Evolutionary conservation across 768 basidiomycete species (phyloP), one percentile per base, ranked within the genome.

Genomic region (Mycena amicta): DNA sequence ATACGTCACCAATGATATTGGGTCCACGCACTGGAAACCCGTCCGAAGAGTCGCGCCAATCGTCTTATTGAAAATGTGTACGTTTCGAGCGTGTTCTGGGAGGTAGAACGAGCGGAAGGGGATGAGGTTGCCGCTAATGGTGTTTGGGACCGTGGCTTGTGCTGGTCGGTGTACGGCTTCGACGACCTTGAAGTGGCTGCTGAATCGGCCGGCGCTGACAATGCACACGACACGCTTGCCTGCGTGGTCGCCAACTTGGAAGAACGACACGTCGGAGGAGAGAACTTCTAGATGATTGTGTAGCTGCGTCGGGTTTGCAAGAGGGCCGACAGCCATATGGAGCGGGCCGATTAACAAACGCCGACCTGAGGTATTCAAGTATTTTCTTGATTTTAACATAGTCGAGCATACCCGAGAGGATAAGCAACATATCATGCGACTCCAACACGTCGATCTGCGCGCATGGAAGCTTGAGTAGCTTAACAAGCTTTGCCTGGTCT

Each of bases 1-100:
- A 40, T 60, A 63, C 8, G 62, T 63, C 6, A 57, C 45, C 18
- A 63, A 51, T 16, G 58, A 57, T 1, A 55, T 11, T 15, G 62
- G 62, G 30, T 63, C 62, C 41, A 63, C 59, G 43, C 62, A 63
- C 20, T 60, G 62, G 53, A 63, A 63, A 4, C 62, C 56, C 11
- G 27, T 41, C 23, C 56, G 51, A 11, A 63, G 49, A 4, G 23
- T 50, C 2, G 53, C 62, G 53, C 62, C 59, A 22, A 63, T 60
- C 3, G 52, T 60, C 43, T 55, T 60, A 52, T 63, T 63, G 50
- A 50, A 56, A 28, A 63, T 63, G 55, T 63, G 55, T 52, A 63
- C 62, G 27, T 54, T 55, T 31, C 52, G 55, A 47, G 58, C 55
- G 37, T 39, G 55, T n/a, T 63, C 59, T 25, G 62, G 62, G 31